Evolutionary conservation across 139 green algal genomes (phyloP).

Genomic region (Picocystis salinarum): DNA sequence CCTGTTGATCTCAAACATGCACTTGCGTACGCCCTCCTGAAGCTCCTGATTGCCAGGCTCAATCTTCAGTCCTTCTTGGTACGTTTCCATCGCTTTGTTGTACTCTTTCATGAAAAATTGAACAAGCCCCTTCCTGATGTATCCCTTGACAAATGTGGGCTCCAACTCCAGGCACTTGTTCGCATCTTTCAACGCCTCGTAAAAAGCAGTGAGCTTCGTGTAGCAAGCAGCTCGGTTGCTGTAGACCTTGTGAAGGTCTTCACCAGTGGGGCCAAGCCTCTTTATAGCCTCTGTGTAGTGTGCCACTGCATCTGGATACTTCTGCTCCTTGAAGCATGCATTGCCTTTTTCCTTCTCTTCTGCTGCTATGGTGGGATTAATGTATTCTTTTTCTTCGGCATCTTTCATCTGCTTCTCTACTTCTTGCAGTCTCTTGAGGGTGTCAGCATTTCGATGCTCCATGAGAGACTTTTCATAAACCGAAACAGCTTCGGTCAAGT

Average conservation of each 20-base stretch:
- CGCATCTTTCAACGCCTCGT: constrained; percentile 78
- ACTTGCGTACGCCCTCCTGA: constrained; percentile 65
- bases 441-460: constrained; percentile 81
- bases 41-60: constrained; percentile 84
- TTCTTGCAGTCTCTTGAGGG: constrained; percentile 80
- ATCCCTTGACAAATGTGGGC: constrained; percentile 71
- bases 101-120: constrained; percentile 97
- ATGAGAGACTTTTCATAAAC: constrained; percentile 80
- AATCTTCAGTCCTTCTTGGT: constrained; percentile 52
- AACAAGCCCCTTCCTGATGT: constrained; percentile 66
- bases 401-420: constrained; percentile 72
- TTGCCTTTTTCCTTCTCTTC: constrained; percentile 82
- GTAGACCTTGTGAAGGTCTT: constrained; percentile 88
- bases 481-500: constrained; percentile 55
- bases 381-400: constrained; percentile 50
- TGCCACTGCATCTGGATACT: constrained; percentile 75
- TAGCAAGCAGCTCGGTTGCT: constrained; percentile 94
- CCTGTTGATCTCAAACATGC: constrained; percentile 42
- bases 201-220: constrained; percentile 90
- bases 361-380: constrained; percentile 53
- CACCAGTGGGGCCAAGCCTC: constrained; percentile 39
- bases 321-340: constrained; percentile 70
- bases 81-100: constrained; percentile 44
- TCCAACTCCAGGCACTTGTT: constrained; percentile 83
- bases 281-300: constrained; percentile 92